Base-by-base conservation (phyloP, 768 basidiomycete genomes). In the Lactarius evosmus region DNA sequence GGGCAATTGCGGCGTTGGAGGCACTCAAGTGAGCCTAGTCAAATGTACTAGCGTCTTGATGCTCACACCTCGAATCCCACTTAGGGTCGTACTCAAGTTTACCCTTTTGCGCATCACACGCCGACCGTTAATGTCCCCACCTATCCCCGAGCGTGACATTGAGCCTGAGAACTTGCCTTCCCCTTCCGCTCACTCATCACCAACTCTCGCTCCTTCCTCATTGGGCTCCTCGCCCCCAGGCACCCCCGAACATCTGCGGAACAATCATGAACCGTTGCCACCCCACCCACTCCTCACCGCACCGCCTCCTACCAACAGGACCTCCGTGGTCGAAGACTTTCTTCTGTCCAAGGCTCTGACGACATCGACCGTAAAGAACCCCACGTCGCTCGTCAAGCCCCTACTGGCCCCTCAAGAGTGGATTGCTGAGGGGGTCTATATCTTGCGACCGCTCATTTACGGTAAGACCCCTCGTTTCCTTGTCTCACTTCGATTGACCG, bases 61-160 rank as follows among this genome's bases (percentile, higher is more conserved):
- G 58, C 58, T 61, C 65, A 58, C 67, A 58, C 60, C 53, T 60
- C 34, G 58, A 62, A 63, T 69, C 56, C 62, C 53, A 27, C 49
- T 11, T 66, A 97, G 95, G 76, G 89, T 85, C 30, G 68, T 84
- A 30, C 80, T 98, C 44, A 88, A 92, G 17, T 74, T 97, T 14
- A 70, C 85, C 8, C 75, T 98, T 25, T 75, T 98, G 58, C 82
- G 82, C 57, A 80, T 89, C 65, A 95, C 95, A 1, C 83, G 81
- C 57, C 80, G 91, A 67, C 92, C 96, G 12, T 70, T 94, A 27
- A 73, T 95, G 14, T 81, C 83, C 1, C 88, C 88, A 3, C 88
- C 90, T 22, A 85, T 94, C 59, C 93, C 95, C 16, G 91, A 93
- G 74, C 85, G 95, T 57, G 93, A 95, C 68, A 82, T 93, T 66